Conservation (phyloP, 345 rosid genomes). For the Aquilaria malaccensis region DNA sequence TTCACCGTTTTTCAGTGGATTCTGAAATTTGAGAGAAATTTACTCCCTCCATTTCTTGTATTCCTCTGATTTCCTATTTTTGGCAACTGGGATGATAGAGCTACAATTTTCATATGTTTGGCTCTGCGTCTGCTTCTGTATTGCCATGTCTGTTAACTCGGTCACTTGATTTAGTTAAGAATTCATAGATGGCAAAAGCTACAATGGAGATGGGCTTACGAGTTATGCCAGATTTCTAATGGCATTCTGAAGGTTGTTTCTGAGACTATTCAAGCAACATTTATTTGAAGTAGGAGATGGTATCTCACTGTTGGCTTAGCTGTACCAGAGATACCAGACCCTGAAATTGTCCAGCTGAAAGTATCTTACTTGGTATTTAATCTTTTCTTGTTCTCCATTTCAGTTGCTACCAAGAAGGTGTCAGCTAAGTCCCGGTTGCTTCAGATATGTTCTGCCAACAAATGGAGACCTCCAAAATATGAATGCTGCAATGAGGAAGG, state of each 20-base stretch:
- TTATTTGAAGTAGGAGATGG: no score
- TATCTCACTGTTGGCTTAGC: no score
- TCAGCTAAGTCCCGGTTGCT: slow-evolving; percentile 37
- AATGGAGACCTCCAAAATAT: slow-evolving; percentile 45
- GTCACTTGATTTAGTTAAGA: no score
- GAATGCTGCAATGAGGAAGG: slow-evolving; percentile 48
- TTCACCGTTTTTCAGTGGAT: background rate
- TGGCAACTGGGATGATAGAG: background rate
- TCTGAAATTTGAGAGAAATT: background rate
- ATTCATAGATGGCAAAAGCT: no score
- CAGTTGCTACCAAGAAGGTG: slow-evolving; percentile 18
- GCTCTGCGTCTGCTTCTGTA: background rate
- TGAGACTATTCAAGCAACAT: no score
- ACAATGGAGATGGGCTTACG: no score
- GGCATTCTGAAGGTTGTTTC: no score
- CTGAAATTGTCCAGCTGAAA: no score
- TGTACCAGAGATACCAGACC: no score
- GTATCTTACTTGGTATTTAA: background rate
- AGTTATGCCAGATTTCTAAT: no score
- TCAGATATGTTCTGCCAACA: slow-evolving; percentile 34
- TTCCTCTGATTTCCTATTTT: no score
- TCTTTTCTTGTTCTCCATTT: background rate
- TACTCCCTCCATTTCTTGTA: background rate
- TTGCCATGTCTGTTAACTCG: background rate
- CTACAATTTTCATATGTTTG: background rate